Percentiles rank a stretch among this genome's conserved stretches.
Conservation (phyloP, 2,329 filamentous ascomycete species). For the Colletotrichum gloeosporioides region DNA sequence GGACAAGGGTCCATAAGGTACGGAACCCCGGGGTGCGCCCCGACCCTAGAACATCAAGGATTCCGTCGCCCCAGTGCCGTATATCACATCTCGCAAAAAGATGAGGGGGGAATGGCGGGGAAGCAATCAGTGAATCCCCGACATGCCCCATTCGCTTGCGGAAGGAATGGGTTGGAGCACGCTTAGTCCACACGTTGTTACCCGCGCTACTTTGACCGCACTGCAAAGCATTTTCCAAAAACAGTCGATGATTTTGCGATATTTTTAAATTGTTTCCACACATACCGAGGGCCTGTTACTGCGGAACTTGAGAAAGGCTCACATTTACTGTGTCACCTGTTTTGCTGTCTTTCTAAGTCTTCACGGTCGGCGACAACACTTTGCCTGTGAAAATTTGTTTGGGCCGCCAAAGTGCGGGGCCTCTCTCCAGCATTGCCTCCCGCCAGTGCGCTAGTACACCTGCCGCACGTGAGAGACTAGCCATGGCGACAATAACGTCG, state of each 20-base stretch:
- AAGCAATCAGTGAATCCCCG: background rate
- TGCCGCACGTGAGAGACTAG: conserved; percentile 28
- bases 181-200: background rate
- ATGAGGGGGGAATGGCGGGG: background rate
- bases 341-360: no score
- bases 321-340: no score
- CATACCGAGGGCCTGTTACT: no score
- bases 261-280: no score
- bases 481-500: conserved; percentile 33
- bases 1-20: no score
- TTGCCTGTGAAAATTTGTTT: conserved; percentile 28
- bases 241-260: background rate
- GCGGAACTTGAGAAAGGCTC: no score
- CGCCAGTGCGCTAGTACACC: conserved; percentile 36
- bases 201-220: background rate
- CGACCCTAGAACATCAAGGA: background rate
- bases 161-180: background rate
- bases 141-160: background rate
- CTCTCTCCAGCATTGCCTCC: conserved; percentile 29
- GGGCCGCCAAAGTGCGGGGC: conserved; percentile 31
- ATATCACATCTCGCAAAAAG: background rate
- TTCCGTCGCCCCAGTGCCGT: background rate
- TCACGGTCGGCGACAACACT: background rate
- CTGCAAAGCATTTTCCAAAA: background rate
- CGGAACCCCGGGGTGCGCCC: background rate